Evolutionary conservation across 192 early-diverging fungal species (phyloP).

Genomic region (Coemansia sp.): DNA sequence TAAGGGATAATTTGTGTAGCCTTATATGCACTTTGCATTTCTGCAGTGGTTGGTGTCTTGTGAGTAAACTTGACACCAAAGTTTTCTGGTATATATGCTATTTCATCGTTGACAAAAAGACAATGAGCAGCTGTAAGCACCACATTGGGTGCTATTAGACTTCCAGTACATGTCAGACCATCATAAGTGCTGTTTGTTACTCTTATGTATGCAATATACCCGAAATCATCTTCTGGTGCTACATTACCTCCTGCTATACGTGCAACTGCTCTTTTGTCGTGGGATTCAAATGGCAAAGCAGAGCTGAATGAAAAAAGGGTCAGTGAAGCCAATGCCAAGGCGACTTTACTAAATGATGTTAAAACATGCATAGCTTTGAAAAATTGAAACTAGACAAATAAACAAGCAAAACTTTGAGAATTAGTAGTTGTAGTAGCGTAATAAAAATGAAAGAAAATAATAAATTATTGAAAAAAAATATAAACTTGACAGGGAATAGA

Average conservation of each 20-base stretch:
- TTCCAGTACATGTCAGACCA: conserved; percentile 32
- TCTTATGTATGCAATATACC: conserved; percentile 30
- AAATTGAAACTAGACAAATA: neutral
- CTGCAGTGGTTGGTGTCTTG: conserved; percentile 2
- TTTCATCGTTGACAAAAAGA: conserved; percentile 1
- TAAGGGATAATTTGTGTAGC: conserved; percentile 17
- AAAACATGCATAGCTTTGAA: neutral
- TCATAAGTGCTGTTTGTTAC: neutral
- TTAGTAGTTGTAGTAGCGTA: too few relatives aligned
- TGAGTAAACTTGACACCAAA: conserved; percentile 24
- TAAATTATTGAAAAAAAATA: too few relatives aligned
- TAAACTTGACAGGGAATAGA: too few relatives aligned
- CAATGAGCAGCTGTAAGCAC: conserved; percentile 55
- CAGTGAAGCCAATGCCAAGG: neutral
- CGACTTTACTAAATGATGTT: neutral
- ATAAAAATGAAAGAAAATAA: too few relatives aligned
- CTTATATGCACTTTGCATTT: conserved; percentile 11
- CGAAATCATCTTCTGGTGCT: conserved; percentile 12
- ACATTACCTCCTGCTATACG: conserved; percentile 39
- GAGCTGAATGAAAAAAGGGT: neutral
- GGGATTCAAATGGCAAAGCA: neutral
- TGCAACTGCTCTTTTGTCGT: conserved; percentile 4
- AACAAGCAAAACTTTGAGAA: neutral
- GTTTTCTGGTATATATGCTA: neutral
- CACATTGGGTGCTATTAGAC: conserved; percentile 43